Evolutionary conservation across 2,329 filamentous ascomycete genomes (phyloP), one percentile per base, ranked within the genome.

Genomic region (Furcasterigmium furcatum): DNA sequence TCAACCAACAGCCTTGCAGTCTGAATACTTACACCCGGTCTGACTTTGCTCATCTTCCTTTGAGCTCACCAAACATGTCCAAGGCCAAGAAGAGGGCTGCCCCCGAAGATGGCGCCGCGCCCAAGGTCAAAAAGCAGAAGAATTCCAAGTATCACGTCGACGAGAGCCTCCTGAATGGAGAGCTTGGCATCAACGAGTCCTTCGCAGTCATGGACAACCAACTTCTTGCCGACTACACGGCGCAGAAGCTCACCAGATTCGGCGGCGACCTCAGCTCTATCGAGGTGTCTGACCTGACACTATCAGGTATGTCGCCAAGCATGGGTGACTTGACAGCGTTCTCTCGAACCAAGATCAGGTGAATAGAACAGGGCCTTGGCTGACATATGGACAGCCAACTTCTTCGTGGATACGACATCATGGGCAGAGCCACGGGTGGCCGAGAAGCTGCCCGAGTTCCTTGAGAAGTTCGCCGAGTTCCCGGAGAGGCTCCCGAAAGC

Each of bases 221-320:
- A 53, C 74, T 96, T 35, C 71, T 96, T 39, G 88, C 91, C 2
- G 92, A 96, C 63, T 84, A 96, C 63, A 74, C 96, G 50, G 87
- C 87, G 7, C 85, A 94, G 60, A 82, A 87, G 60, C 85, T 88
- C 44, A 82, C 79, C 52, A 79, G 86, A 20, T 95, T 92, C 59
- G 88, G 90, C 44, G 82, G 80, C 22, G 86, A 96, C 43, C 66
- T 96, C 58, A 96, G 88, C 55, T 73, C 83, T 1, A 79, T 97
- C 34, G 94, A 99, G 67, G 71, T 95, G 25, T 85, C 88, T 46
- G 91, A 96, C 61, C 73, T 89, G 58, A 84, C 87, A 45, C 76
- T 97, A 43, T 83, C 89, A 54, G 85, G 89, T 91, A n/a, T n/a
- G n/a, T n/a, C n/a, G n/a, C n/a, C n/a, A n/a, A n/a, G n/a, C n/a